Percentiles rank a stretch among this genome's conserved stretches.
Conservation (phyloP, 148 eudicot genomes). For the Arbutus unedo region DNA sequence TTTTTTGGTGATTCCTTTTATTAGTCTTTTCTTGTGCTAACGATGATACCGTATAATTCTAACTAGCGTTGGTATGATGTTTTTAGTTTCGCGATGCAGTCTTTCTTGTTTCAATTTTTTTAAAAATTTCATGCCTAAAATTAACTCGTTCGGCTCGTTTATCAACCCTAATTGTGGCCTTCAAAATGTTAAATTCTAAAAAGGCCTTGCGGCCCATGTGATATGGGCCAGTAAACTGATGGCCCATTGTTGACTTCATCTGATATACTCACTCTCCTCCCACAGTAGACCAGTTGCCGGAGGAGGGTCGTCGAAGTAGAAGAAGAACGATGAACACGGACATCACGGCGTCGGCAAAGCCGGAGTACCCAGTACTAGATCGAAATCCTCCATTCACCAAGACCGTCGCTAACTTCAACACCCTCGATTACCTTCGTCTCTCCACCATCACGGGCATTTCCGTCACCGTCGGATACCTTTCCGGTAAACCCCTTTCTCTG, state of each 20-base stretch:
- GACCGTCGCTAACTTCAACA: slow-evolving; percentile 82
- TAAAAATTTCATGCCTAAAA: too few relatives aligned
- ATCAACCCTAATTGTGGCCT: neutral
- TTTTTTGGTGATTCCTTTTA: too few relatives aligned
- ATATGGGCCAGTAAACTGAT: neutral
- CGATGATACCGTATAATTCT: too few relatives aligned
- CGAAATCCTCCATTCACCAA: slow-evolving; percentile 91
- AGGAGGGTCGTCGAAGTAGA: slow-evolving; percentile 32
- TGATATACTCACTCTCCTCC: neutral
- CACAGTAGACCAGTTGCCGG: neutral
- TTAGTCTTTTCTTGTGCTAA: too few relatives aligned
- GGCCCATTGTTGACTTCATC: neutral
- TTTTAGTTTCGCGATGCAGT: too few relatives aligned
- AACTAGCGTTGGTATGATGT: too few relatives aligned
- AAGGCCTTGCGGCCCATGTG: neutral
- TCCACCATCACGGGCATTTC: slow-evolving; percentile 85
- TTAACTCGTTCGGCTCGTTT: too few relatives aligned
- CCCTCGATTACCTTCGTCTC: slow-evolving; percentile 40
- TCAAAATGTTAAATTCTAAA: neutral
- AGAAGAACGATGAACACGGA: slow-evolving; percentile 13
- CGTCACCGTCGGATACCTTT: slow-evolving; percentile 21
- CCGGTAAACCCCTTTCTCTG: neutral
- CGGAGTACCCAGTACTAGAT: slow-evolving; percentile 84
- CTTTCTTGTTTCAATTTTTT: too few relatives aligned
- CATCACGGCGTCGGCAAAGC: slow-evolving; percentile 72